Base-by-base conservation (phyloP, 441 rosid genomes). In the Populus hybrid region DNA sequence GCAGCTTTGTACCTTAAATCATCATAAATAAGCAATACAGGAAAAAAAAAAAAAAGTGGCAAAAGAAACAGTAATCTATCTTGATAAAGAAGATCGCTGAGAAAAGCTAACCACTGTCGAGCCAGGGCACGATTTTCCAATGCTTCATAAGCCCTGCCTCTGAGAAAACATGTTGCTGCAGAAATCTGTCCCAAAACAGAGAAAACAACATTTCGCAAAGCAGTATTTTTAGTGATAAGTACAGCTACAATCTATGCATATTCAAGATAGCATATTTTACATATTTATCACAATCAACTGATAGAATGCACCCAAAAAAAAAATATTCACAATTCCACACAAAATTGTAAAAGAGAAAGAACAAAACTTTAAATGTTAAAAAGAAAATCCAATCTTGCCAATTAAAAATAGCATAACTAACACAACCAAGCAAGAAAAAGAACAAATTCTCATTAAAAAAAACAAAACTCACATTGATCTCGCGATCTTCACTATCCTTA, bases 91-190 rank as follows among this genome's bases (percentile, higher is more conserved):
- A 71, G 29, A 76, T 42, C 74, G 68, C 35, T 9, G 50, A 56
- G 71, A 76, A 31, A 66, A 53, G 73, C 92, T 74, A 76, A 95
- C 98, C 97, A 95, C 65, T 81, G 92, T 74, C 97, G 92, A 84
- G n/a, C n/a, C n/a, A n/a, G n/a, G n/a, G n/a, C n/a, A n/a, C n/a
- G n/a, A n/a, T n/a, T n/a, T n/a, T n/a, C 95, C 82, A 94, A 83
- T 74, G 97, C 99, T 84, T 92, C 93, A 38, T 87, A 95, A 68
- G 98, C 95, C 87, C 88, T 92, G 69, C 99, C 99, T 87, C 97
- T 87, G 45, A 95, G 76, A 82, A 95, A 95, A 85, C 97, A 95
- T 82, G 93, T 90, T 64, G 98, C 97, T 0, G 98, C 91, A 74
- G 93, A 86, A 67, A 95, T 92, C 97, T 95, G 84, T 75, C 21